These are phyloP conservation scores for Dichomitus squalens DNA, from an alignment of 1,284 basidiomycete species.

Conservation along the genomic window DNA sequence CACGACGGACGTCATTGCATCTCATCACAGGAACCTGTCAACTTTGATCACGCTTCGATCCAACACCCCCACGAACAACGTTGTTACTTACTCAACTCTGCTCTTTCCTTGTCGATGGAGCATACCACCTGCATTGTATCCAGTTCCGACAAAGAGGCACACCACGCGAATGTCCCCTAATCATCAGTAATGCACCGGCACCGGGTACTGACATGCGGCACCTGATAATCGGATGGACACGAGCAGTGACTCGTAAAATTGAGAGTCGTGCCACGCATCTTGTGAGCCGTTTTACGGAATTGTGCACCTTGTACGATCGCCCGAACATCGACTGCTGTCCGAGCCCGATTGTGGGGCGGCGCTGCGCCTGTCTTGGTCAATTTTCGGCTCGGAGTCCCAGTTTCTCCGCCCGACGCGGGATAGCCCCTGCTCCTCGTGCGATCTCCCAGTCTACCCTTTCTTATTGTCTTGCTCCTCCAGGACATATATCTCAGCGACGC, in stretches of 20 bases:
- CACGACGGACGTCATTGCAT: too few species aligned
- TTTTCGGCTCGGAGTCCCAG: conserved; percentile 9
- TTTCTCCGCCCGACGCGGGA: conserved; percentile 7
- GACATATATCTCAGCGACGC: not conserved
- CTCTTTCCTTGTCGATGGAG: too few species aligned
- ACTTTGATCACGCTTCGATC: too few species aligned
- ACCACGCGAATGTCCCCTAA: not conserved
- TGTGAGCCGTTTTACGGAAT: not conserved
- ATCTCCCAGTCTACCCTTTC: not conserved
- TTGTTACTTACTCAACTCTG: too few species aligned
- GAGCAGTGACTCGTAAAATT: not conserved
- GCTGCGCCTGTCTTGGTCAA: not conserved
- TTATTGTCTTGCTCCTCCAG: not conserved
- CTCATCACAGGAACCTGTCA: too few species aligned
- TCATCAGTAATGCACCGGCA: not conserved
- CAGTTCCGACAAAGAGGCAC: not conserved
- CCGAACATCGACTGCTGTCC: not conserved
- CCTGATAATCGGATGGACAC: not conserved
- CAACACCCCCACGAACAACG: too few species aligned
- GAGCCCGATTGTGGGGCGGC: not conserved
- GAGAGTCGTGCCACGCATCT: not conserved
- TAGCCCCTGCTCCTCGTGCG: not conserved
- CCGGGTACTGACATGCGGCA: not conserved
- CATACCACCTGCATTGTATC: not conserved
- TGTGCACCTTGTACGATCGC: conserved; percentile 1